Evolutionary conservation across 768 basidiomycete species (phyloP).

Genomic region (Boletus eberwhitei): DNA sequence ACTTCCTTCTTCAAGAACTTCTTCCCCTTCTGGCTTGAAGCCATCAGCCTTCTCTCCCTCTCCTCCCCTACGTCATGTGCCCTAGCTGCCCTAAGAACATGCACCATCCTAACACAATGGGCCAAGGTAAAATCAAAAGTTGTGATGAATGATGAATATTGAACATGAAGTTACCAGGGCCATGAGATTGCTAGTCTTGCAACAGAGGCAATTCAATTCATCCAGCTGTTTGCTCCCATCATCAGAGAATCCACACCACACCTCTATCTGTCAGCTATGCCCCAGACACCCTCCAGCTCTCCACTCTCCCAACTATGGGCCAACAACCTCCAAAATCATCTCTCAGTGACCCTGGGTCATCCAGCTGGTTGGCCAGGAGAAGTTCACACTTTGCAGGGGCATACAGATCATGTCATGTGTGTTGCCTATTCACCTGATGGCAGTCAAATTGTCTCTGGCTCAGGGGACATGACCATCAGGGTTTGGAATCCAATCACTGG

Average conservation of each 20-base stretch:
- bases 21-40: slow-evolving; percentile 40
- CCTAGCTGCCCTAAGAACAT: slow-evolving; percentile 9
- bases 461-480: slow-evolving; percentile 18
- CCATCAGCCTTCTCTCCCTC: slow-evolving; percentile 23
- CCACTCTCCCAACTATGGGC: slow-evolving; percentile 24
- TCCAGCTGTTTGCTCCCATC: slow-evolving; percentile 28
- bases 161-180: slow-evolving; percentile 5
- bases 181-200: slow-evolving; percentile 14
- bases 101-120: slow-evolving; percentile 11
- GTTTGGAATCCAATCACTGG: slow-evolving; percentile 18
- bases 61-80: slow-evolving; percentile 1
- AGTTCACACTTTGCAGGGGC: slow-evolving; percentile 13
- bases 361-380: slow-evolving; percentile 16
- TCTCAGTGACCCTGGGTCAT: slow-evolving; percentile 9
- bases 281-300: slow-evolving; percentile 30
- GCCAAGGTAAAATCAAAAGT: slow-evolving; percentile 10
- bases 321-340: slow-evolving; percentile 14
- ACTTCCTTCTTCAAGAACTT: slow-evolving; percentile 20
- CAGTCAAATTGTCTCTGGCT: slow-evolving; percentile 26
- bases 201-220: slow-evolving; percentile 29
- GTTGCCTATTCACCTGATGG: slow-evolving; percentile 25
- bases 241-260: slow-evolving; percentile 35
- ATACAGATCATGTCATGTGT: slow-evolving; percentile 8
- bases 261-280: slow-evolving; percentile 39
- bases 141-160: not conserved